Evolutionary conservation across 2,329 filamentous ascomycete genomes (phyloP), one percentile per base, ranked within the genome.

Genomic region (Epichloe elymi): DNA sequence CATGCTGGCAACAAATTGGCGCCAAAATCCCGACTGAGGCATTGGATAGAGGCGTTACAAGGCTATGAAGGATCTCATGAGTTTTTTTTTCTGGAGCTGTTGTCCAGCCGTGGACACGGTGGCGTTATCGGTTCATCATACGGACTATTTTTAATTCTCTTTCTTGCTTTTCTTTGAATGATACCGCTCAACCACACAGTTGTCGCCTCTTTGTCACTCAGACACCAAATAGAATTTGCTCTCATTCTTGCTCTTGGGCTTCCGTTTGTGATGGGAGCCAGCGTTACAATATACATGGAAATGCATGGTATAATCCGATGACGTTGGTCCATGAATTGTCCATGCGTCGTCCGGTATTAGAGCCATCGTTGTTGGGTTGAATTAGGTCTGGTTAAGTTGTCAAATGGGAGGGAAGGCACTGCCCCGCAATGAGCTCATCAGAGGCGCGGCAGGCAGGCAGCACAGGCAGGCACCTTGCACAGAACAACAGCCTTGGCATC

Each of bases 31-130:
- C 41, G 15, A 33, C 23, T 42, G 41, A 49, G 36, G 60, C 55
- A 57, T 56, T 56, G 57, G 55, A 56, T 50, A 54, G 55, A 52
- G 60, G 65, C 64, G 63, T 66, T 66, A 53, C 55, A 46, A 59
- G 61, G 65, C 63, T 60, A 65, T 65, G 64, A 67, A 62, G 61
- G 64, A 67, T 58, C 55, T 58, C 54, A 46, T 49, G 51, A 55
- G 54, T 8, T 41, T 49, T 8, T 41, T 49, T 60, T 60, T 64
- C 63, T 66, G 60, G 61, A 67, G 65, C 63, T 64, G 54, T 60
- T 54, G 53, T 45, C n/a, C 40, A 51, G 42, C 49, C 50, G 45
- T 46, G 47, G 44, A 48, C 30, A 38, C 33, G 38, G 23, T 20
- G 49, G 50, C 49, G 52, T 54, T 55, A 26, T 45, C 35, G 48